Conservation (phyloP, 148 eudicot species). For the Agrostemma githago region DNA sequence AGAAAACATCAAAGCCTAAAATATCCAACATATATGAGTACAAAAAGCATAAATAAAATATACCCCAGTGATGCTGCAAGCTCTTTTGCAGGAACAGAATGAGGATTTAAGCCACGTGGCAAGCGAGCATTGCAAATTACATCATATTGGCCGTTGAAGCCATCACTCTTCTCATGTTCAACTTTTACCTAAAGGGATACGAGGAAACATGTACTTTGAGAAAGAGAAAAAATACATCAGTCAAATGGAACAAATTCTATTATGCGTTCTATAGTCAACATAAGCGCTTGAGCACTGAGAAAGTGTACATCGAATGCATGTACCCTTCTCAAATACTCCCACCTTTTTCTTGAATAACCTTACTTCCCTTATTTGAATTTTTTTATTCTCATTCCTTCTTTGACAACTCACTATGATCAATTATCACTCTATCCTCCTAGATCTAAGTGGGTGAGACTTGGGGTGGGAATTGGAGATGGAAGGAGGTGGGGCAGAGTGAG, state of each 20-base stretch:
- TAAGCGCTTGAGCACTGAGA: neutral
- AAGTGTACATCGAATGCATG: neutral
- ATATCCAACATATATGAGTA: neutral
- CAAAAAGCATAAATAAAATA: conserved; percentile 8
- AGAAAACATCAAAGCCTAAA: neutral
- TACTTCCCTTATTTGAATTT: too few relatives aligned
- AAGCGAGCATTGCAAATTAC: conserved; percentile 89
- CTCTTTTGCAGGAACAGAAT: conserved; percentile 90
- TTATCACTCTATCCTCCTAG: too few relatives aligned
- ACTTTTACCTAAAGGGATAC: conserved; percentile 45
- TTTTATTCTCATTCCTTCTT: too few relatives aligned
- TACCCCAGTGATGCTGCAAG: conserved; percentile 98
- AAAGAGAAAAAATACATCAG: neutral
- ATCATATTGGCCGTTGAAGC: conserved; percentile 66
- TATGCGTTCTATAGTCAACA: neutral
- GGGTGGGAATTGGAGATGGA: too few relatives aligned
- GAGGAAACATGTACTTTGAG: conserved; percentile 12
- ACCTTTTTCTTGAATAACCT: too few relatives aligned
- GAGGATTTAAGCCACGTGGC: conserved; percentile 95
- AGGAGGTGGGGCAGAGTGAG: too few relatives aligned
- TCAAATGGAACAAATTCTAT: neutral
- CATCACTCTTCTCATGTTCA: conserved; percentile 66
- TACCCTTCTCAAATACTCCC: neutral
- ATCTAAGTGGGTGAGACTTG: too few relatives aligned
- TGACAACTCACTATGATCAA: too few relatives aligned